Conservation (phyloP, 345 rosid genomes). For the Lumnitzera littorea region DNA sequence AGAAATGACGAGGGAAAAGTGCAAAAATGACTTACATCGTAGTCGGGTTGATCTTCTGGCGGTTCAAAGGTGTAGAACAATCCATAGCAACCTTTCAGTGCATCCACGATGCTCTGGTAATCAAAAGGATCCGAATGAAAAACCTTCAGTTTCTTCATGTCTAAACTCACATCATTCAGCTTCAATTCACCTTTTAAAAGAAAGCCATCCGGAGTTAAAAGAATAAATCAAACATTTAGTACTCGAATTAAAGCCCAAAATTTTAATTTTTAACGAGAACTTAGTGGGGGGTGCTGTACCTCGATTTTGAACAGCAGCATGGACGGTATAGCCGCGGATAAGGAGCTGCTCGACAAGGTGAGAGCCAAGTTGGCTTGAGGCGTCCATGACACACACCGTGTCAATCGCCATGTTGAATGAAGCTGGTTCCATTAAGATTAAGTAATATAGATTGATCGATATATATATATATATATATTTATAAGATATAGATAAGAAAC, state of each 20-base stretch:
- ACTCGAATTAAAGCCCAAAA: neutral
- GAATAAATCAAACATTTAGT: neutral
- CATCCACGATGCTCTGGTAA: conserved; percentile 44
- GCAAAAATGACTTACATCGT: conserved; percentile 32
- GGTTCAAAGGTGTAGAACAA: conserved; percentile 54
- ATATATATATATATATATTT: too few relatives aligned
- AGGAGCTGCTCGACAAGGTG: conserved; percentile 35
- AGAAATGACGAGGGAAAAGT: neutral
- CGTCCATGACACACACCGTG: conserved; percentile 58
- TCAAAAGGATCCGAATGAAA: conserved; percentile 52
- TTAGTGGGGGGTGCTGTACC: conserved; percentile 11
- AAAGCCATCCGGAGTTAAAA: neutral
- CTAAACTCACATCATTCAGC: conserved; percentile 9
- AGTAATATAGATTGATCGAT: neutral
- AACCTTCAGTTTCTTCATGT: conserved; percentile 32
- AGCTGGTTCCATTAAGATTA: conserved; percentile 34
- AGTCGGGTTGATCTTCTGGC: conserved; percentile 32
- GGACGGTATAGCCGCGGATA: conserved; percentile 48
- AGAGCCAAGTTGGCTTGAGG: conserved; percentile 49
- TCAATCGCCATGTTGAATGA: conserved; percentile 8
- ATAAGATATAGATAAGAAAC: neutral
- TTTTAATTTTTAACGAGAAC: neutral
- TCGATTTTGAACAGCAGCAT: conserved; percentile 43
- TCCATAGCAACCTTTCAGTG: conserved; percentile 48
- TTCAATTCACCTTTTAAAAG: conserved; percentile 17